Conservation (phyloP, 2,329 filamentous ascomycete species). For the Neonectria neomacrospora region DNA sequence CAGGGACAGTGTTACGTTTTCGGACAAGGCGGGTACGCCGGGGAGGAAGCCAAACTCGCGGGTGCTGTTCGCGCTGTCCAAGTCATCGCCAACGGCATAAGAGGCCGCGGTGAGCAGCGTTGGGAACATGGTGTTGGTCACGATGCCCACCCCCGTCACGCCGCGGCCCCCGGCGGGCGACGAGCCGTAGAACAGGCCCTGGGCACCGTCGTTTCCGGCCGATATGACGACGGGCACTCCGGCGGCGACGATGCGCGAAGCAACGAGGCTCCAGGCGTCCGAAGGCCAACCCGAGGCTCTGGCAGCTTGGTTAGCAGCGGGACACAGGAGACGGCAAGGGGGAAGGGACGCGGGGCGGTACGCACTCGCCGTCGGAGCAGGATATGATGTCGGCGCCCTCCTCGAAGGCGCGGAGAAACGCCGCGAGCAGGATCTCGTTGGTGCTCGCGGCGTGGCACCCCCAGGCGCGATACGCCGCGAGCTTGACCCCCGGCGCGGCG, state of each 20-base stretch:
- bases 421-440: conserved; percentile 66
- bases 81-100: not conserved
- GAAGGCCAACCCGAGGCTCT: conserved; percentile 40
- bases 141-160: conserved; percentile 1
- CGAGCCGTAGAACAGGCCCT: not conserved
- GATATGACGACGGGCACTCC: conserved; percentile 4
- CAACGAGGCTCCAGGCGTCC: conserved; percentile 1
- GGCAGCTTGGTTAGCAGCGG: conserved; percentile 52
- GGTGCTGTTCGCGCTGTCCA: not conserved
- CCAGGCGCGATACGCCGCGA: conserved; percentile 60
- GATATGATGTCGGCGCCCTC: conserved; percentile 65
- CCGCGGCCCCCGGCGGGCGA: not conserved
- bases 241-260: not conserved
- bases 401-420: conserved; percentile 67
- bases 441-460: not conserved
- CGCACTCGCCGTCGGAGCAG: not conserved
- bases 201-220: conserved; percentile 1
- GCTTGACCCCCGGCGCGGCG: conserved; percentile 62
- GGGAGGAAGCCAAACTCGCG: not conserved
- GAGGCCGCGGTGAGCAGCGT: not conserved
- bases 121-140: not conserved
- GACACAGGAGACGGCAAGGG: not conserved
- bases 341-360: not conserved
- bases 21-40: not conserved
- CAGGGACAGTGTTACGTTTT: not conserved